Conservation (phyloP, 1,139 yeast genomes). For the Debaryomyces nepalensis region DNA sequence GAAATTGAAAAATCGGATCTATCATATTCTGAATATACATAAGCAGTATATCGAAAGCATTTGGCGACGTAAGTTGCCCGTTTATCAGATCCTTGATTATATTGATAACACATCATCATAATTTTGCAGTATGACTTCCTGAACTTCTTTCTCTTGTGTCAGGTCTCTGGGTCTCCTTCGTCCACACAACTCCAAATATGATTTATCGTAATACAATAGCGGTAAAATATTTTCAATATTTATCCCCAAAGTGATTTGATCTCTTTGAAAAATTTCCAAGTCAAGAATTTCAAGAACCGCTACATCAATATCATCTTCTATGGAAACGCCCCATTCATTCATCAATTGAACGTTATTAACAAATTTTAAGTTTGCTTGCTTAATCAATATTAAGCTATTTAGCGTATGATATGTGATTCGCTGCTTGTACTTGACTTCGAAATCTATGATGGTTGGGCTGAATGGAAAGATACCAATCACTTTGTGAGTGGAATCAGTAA, state of each 20-base stretch:
- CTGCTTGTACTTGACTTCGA: slow-evolving; percentile 36
- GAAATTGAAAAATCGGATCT: too few species aligned
- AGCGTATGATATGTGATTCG: slow-evolving; percentile 37
- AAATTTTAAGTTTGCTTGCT: slow-evolving; percentile 33
- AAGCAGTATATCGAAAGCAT: not conserved
- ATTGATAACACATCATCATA: slow-evolving; percentile 17
- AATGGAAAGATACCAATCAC: slow-evolving; percentile 37
- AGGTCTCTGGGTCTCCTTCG: not conserved
- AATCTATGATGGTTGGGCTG: slow-evolving; percentile 31
- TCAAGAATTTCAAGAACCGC: slow-evolving; percentile 31
- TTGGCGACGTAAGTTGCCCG: too few species aligned
- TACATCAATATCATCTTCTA: slow-evolving; percentile 20
- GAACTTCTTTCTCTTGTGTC: not conserved
- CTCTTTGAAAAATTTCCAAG: slow-evolving; percentile 35
- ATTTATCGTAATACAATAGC: slow-evolving; percentile 29
- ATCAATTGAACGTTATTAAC: slow-evolving; percentile 20
- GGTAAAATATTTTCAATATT: slow-evolving; percentile 23
- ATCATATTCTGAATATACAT: too few species aligned
- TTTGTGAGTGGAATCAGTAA: slow-evolving; percentile 39
- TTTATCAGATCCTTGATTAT: not conserved
- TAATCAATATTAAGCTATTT: slow-evolving; percentile 30
- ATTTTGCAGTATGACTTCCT: slow-evolving; percentile 10
- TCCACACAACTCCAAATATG: slow-evolving; percentile 19
- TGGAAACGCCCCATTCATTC: slow-evolving; percentile 18
- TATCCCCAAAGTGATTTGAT: slow-evolving; percentile 28